phyloP scores from a whole-genome alignment of 345 rosid species.

The Combretum micranthum region DNA sequence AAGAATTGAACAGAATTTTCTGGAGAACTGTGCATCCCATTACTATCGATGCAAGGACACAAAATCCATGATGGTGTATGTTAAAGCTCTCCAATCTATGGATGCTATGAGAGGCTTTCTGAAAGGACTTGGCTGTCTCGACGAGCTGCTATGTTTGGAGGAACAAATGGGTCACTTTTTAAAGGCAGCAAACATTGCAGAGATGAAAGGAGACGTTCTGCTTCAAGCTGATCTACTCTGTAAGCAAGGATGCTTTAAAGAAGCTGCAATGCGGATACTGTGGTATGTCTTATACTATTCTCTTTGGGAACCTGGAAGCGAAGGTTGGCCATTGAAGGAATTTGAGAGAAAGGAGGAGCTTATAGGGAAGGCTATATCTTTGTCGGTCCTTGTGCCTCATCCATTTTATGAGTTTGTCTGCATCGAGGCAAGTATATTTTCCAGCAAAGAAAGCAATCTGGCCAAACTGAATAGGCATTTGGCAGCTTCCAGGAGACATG shows the following conservation, averaged over 20 bases:
- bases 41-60: constrained; percentile 18
- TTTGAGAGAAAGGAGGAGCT: constrained; percentile 24
- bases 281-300: constrained; percentile 29
- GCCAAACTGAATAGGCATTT: constrained; percentile 19
- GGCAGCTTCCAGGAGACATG: constrained; percentile 19
- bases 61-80: constrained; percentile 26
- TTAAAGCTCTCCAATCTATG: constrained; percentile 21
- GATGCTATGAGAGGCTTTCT: constrained; percentile 20
- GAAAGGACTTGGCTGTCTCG: constrained; percentile 21
- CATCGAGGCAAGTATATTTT: constrained; percentile 22
- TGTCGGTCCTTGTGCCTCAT: constrained; percentile 16
- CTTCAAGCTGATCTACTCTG: constrained; percentile 29
- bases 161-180: constrained; percentile 28
- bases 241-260: constrained; percentile 22
- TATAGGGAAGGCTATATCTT: constrained; percentile 27
- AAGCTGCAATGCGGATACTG: constrained; percentile 25
- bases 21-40: constrained; percentile 34
- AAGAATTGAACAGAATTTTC: constrained; percentile 25
- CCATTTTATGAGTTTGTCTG: constrained; percentile 21
- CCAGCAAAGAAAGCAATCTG: constrained; percentile 11
- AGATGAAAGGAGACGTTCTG: constrained; percentile 22
- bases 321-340: constrained; percentile 44
- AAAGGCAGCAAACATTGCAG: constrained; percentile 23
- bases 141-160: constrained; percentile 30
- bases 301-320: constrained; percentile 32